phyloP scores from a whole-genome alignment of 2,329 filamentous ascomycete genomes.

The Phialemoniopsis sp. region DNA sequence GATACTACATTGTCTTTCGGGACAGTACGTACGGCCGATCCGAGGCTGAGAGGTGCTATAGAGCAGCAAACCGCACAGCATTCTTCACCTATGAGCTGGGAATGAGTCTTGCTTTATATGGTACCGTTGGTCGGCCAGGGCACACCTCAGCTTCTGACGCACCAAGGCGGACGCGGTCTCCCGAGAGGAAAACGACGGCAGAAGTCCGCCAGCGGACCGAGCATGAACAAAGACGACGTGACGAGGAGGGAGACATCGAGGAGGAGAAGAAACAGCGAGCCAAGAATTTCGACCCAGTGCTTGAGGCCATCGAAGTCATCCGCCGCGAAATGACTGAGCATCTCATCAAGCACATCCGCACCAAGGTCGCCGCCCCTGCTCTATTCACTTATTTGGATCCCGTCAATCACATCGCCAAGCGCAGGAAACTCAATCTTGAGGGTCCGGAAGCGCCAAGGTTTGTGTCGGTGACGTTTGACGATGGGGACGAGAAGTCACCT shows the following conservation, averaged over 20 bases:
- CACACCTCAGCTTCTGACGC: slow-evolving; percentile 9
- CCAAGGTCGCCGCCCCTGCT: slow-evolving; percentile 76
- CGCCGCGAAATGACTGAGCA: slow-evolving; percentile 80
- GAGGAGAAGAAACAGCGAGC: slow-evolving; percentile 87
- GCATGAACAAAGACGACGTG: slow-evolving; percentile 58
- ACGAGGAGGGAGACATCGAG: slow-evolving; percentile 79
- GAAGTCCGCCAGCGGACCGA: slow-evolving; percentile 54
- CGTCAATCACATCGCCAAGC: slow-evolving; percentile 71
- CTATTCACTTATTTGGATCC: slow-evolving; percentile 82
- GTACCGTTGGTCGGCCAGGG: slow-evolving; percentile 23
- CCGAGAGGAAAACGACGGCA: slow-evolving; percentile 22
- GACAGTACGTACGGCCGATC: slow-evolving; percentile 71
- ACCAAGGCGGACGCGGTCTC: slow-evolving; percentile 27
- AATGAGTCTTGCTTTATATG: slow-evolving; percentile 69
- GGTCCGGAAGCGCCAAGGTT: slow-evolving; percentile 60
- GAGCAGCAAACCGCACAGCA: slow-evolving; percentile 71
- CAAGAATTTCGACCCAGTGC: slow-evolving; percentile 84
- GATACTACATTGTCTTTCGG: slow-evolving; percentile 90
- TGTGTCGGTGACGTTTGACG: slow-evolving; percentile 48
- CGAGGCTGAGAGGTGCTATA: slow-evolving; percentile 77
- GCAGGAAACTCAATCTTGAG: slow-evolving; percentile 73
- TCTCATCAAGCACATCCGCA: slow-evolving; percentile 83
- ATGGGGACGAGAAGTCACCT: slow-evolving; percentile 58
- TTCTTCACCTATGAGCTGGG: slow-evolving; percentile 91
- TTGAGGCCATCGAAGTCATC: slow-evolving; percentile 75